phyloP scores from a whole-genome alignment of 371 early-diverging fungal genomes.

The Apophysomyces sp. region DNA sequence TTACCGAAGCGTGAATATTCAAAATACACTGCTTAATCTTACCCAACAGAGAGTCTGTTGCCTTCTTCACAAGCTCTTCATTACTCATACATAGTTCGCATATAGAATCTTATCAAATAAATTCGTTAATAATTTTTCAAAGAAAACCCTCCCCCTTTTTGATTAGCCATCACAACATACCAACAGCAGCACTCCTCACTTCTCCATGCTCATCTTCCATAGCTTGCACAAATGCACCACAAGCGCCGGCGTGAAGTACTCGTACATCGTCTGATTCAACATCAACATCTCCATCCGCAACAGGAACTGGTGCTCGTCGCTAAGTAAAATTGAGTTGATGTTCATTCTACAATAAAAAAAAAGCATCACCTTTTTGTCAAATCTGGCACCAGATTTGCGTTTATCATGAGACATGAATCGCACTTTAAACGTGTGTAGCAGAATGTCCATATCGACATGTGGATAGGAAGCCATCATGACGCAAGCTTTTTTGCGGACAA shows the following conservation, averaged over 20 bases:
- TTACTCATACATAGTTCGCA: conserved; percentile 68
- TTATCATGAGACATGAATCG: conserved; percentile 69
- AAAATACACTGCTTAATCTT: conserved; percentile 10
- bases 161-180: conserved; percentile 32
- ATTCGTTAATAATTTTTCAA: not conserved
- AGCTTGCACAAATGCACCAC: conserved; percentile 92
- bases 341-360: not conserved
- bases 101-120: conserved; percentile 64
- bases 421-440: conserved; percentile 76
- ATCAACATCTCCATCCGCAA: conserved; percentile 68
- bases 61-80: conserved; percentile 60
- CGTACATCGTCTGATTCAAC: conserved; percentile 65
- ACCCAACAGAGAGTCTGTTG: conserved; percentile 78
- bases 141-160: not conserved
- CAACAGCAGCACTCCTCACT: conserved; percentile 83
- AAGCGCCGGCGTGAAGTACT: conserved; percentile 70
- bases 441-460: conserved; percentile 53
- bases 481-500: conserved; percentile 70
- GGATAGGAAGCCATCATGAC: conserved; percentile 64
- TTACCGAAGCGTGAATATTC: too few relatives aligned
- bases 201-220: conserved; percentile 90
- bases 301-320: conserved; percentile 39
- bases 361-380: not conserved
- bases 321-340: not conserved
- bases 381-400: conserved; percentile 9